Base-by-base conservation (phyloP, 2,329 filamentous ascomycete genomes). In the Seiridium unicorne region DNA sequence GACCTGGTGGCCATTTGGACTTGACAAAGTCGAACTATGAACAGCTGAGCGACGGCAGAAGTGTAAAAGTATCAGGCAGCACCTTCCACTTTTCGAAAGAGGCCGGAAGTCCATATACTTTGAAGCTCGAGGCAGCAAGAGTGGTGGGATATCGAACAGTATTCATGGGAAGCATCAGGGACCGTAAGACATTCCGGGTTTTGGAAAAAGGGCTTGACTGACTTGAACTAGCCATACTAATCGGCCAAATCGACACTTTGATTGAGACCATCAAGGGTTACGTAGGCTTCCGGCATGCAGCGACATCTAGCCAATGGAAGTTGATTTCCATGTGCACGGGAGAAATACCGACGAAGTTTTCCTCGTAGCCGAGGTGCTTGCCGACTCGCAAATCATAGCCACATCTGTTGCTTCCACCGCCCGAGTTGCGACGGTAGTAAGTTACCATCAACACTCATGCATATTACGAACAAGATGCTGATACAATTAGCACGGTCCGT, bases 61-160 rank as follows among this genome's bases (percentile, higher is more conserved):
- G 76, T 0, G 74, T 77, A 1, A 73, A 78, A 13, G 76, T 81
- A 0, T 66, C 71, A 1, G 77, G 77, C 0, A 74, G 75, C 9
- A 64, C 65, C 10, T 81, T 81, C 59, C 64, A 69, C 40, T 71
- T 64, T 48, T 66, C 70, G 58, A 13, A 67, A 51, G 47, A 68
- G 57, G 51, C 55, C 44, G 67, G 63, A 5, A 55, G 42, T 36
- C 69, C 69, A 7, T 83, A 84, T 61, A 76, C 76, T 26, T 65
- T 83, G 18, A 84, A 84, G 62, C 68, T 84, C 0, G 81, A 84
- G 64, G 81, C 73, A 0, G 81, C 77, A 0, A 70, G 66, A 2
- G 63, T 76, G 1, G 62, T 74, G 3, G 81, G 81, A 1, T 79
- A 77, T 61, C 73, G 79, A 3, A 73, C 76, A 0, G 76, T 79